Evolutionary conservation across 1,139 yeast genomes (phyloP), one percentile per base, ranked within the genome.

Genomic region (Suhomyces chickasaworum): DNA sequence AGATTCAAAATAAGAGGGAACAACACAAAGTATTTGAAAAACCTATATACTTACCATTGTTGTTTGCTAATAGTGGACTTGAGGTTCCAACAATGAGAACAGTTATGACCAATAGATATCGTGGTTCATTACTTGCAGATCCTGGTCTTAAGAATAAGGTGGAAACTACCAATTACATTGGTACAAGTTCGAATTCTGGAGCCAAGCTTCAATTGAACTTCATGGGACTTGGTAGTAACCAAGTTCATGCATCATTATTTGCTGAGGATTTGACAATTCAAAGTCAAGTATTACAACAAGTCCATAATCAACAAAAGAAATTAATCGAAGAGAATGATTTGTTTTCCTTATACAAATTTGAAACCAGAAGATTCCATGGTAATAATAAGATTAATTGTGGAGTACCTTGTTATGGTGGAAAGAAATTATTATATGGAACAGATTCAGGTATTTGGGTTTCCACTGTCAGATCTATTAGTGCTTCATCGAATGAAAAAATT

Each of bases 351-450:
- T 84, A 85, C 27, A 86, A 88, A 53, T 80, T 79, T 54, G 90
- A 83, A 65, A 89, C 86, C 37, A 78, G 83, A 57, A 81, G 84
- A 59, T 91, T 91, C 65, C 71, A 73, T 40, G 83, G 85, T 21
- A 88, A 89, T 60, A 74, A 74, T 52, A 82, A 86, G 53, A 89
- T 93, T 55, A 90, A 89, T 60, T 90, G 98, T 71, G 95, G 93
- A 23, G 91, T 89, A 31, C 96, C 97, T 27, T 86, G 91, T 63
- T 96, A 93, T 60, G 97, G 97, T 47, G 98, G 99, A 20, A 81
- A 96, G 53, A 89, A 91, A 64, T 69, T 91, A 54, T 66, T 93
- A 39, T 91, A 89, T 59, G 98, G 98, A 41, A 90, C 98, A 0
- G 96, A 90, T 61, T 79, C 85, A 3, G 99, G 99, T 8, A 84